These are phyloP conservation scores for Calonectria henricotiae DNA, from an alignment of 2,329 filamentous ascomycete genomes.

Conservation along the genomic window DNA sequence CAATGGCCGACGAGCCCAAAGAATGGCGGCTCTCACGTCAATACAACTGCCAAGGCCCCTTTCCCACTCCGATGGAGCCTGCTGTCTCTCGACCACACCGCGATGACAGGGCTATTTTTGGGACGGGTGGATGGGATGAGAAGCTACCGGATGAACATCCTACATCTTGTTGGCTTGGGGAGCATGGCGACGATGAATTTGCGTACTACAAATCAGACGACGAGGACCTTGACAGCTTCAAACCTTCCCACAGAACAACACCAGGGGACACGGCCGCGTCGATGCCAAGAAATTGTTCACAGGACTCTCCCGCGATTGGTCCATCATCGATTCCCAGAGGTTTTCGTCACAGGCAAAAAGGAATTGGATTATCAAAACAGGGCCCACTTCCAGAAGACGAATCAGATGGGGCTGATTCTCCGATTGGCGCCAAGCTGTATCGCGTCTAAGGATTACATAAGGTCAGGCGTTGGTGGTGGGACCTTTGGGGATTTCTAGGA, in stretches of 20 bases:
- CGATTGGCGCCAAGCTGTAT: neutral
- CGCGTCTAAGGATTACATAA: neutral
- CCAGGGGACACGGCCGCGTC: neutral
- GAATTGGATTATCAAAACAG: neutral
- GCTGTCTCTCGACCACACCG: neutral
- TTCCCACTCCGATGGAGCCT: neutral
- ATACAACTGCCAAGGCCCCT: neutral
- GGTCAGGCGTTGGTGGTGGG: too few species aligned
- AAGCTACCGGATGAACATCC: neutral
- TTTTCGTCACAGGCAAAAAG: neutral
- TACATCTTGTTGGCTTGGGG: neutral
- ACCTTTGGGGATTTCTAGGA: neutral
- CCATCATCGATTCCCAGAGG: neutral
- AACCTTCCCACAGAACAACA: neutral
- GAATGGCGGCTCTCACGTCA: conserved; percentile 16
- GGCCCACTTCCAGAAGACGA: neutral
- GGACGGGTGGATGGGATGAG: neutral
- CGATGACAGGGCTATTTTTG: neutral
- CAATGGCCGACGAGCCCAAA: neutral
- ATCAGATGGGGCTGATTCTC: neutral
- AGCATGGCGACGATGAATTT: neutral
- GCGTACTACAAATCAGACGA: neutral
- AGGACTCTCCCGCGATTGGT: neutral
- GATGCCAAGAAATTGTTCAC: neutral
- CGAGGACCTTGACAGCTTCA: neutral